Evolutionary conservation across 116 monocot genomes (phyloP).

Genomic region (Zostera marina): DNA sequence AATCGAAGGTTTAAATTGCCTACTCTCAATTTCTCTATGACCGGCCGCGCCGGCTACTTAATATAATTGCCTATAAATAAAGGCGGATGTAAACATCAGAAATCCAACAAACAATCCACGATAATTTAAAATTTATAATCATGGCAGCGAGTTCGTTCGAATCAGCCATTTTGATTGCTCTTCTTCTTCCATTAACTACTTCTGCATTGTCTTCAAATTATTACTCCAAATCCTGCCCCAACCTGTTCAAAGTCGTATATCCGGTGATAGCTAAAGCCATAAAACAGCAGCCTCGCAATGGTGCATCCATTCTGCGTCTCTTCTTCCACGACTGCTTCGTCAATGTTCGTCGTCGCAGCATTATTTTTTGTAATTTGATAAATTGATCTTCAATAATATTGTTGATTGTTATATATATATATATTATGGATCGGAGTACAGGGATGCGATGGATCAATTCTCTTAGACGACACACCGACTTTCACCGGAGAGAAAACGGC

Average conservation of each 20-base stretch:
- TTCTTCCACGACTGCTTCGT: conserved; percentile 89
- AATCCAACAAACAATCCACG: too few species aligned
- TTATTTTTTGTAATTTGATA: neutral
- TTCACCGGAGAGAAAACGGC: conserved; percentile 53
- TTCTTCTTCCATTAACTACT: neutral
- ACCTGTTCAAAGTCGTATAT: conserved; percentile 27
- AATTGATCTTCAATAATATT: neutral
- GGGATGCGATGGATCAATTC: conserved; percentile 49
- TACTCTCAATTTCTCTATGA: too few species aligned
- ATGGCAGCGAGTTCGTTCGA: neutral
- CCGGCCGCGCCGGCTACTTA: too few species aligned
- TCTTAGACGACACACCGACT: conserved; percentile 34
- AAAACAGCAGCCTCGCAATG: conserved; percentile 30
- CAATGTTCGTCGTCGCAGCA: conserved; percentile 23
- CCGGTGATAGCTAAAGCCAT: conserved; percentile 29
- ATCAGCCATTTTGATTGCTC: neutral
- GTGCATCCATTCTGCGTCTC: conserved; percentile 64
- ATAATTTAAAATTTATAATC: too few species aligned
- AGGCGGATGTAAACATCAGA: too few species aligned
- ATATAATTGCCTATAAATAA: too few species aligned
- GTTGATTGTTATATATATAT: neutral
- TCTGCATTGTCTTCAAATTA: conserved; percentile 5
- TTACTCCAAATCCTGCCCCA: conserved; percentile 40
- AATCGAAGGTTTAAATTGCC: too few species aligned
- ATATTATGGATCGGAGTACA: too few species aligned